A percentile compares a stretch with the other conserved stretches of the same genome.
phyloP scores from a whole-genome alignment of 2,329 filamentous ascomycete species.

The Fusarium beomiforme region DNA sequence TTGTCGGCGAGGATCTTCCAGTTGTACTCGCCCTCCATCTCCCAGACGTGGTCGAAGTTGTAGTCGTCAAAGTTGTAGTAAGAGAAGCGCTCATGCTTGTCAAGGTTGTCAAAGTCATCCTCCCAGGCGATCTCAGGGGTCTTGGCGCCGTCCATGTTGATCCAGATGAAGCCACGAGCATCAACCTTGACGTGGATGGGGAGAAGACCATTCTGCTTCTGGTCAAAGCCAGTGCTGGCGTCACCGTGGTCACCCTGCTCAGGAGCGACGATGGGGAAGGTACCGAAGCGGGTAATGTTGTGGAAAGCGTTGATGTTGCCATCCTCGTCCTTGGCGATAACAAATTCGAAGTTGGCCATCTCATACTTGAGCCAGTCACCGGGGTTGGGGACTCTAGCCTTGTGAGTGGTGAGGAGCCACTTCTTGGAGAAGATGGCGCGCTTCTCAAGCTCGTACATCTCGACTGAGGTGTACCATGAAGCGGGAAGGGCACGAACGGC shows the following conservation, averaged over 20 bases:
- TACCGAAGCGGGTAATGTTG: conserved; percentile 70
- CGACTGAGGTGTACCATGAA: conserved; percentile 62
- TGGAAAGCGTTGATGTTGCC: conserved; percentile 68
- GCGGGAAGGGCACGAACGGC: conserved; percentile 54
- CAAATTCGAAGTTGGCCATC: conserved; percentile 65
- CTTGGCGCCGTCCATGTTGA: conserved; percentile 62
- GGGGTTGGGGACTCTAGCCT: conserved; percentile 57
- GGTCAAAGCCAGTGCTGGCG: conserved; percentile 65
- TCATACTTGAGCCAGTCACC: conserved; percentile 68
- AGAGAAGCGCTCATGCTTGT: conserved; percentile 56
- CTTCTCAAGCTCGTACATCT: conserved; percentile 66
- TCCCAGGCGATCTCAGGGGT: conserved; percentile 61
- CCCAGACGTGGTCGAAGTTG: conserved; percentile 65
- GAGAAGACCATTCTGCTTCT: conserved; percentile 64
- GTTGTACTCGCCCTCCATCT: conserved; percentile 66
- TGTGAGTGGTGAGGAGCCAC: conserved; percentile 66
- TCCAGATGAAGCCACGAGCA: conserved; percentile 65
- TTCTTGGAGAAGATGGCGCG: conserved; percentile 66
- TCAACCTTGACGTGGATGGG: conserved; percentile 65
- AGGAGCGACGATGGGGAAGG: conserved; percentile 59
- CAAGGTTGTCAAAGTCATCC: conserved; percentile 61
- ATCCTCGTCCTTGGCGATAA: conserved; percentile 61
- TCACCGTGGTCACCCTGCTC: conserved; percentile 61
- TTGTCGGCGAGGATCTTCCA: conserved; percentile 71
- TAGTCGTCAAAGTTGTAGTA: conserved; percentile 63